Evolutionary conservation across 139 green algal genomes (phyloP).

Genomic region (Marvania coccoides): DNA sequence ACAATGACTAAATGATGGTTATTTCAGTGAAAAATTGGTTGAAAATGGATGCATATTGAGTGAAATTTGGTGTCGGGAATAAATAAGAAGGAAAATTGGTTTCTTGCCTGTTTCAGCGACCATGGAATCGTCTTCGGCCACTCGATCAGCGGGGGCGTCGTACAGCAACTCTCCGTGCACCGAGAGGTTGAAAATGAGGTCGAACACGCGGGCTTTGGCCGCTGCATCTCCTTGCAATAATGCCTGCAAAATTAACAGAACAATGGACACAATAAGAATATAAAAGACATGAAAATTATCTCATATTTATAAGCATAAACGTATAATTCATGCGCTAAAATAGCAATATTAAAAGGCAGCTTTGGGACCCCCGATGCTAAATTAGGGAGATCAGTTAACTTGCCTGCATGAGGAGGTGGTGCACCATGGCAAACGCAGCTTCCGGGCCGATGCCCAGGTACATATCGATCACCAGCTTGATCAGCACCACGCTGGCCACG

Average conservation of each 20-base stretch:
- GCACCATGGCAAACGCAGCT: constrained; percentile 44
- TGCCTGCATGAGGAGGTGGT: constrained; percentile 54
- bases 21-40: no score
- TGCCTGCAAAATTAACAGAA: no score
- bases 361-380: no score
- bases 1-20: no score
- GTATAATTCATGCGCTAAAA: no score
- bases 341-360: no score
- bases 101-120: neutral
- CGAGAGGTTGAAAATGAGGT: constrained; percentile 66
- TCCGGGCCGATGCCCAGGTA: constrained; percentile 37
- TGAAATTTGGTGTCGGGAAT: neutral
- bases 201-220: constrained; percentile 48
- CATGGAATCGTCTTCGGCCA: neutral
- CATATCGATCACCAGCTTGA: constrained; percentile 71
- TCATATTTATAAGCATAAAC: no score
- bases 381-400: no score
- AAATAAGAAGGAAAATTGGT: neutral
- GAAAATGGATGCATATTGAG: no score
- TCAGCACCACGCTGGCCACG: constrained; percentile 46
- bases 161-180: constrained; percentile 45
- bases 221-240: constrained; percentile 16
- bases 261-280: no score
- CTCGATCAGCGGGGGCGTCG: neutral
- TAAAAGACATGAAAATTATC: neutral